A percentile compares a stretch with the other conserved stretches of the same genome.
These are phyloP conservation scores for Ceratorhiza oryzae-sativae DNA, from an alignment of 1,284 basidiomycete genomes.

Conservation along the genomic window DNA sequence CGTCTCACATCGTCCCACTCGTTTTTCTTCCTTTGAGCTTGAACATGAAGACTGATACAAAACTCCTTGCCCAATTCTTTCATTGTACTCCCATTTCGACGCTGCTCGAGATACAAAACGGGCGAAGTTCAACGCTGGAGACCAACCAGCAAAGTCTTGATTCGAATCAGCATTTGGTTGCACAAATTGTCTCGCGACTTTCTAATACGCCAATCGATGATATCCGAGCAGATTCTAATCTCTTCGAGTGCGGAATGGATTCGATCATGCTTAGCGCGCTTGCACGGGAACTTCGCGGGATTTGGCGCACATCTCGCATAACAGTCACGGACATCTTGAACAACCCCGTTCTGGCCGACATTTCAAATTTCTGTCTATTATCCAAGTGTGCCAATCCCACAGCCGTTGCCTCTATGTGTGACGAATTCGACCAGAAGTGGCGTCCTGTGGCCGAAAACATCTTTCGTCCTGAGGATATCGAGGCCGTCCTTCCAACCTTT, in stretches of 20 bases:
- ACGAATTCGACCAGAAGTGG: conserved; percentile 26
- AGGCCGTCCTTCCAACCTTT: conserved; percentile 56
- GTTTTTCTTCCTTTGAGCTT: conserved; percentile 58
- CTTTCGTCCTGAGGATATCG: conserved; percentile 46
- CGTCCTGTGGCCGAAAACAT: conserved; percentile 14
- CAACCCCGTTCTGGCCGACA: background rate
- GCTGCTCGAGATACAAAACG: conserved; percentile 13
- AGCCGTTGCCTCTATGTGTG: background rate
- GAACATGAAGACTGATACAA: conserved; percentile 60
- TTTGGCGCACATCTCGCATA: conserved; percentile 44
- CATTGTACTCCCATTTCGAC: conserved; percentile 41
- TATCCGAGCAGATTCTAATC: conserved; percentile 45
- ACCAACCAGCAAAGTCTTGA: conserved; percentile 13
- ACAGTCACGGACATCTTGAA: conserved; percentile 52
- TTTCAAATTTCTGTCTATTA: background rate
- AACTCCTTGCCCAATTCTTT: conserved; percentile 55
- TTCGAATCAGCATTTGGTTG: conserved; percentile 24
- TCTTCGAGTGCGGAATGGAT: conserved; percentile 59
- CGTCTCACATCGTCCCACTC: conserved; percentile 59
- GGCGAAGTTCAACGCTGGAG: conserved; percentile 19
- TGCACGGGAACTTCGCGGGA: conserved; percentile 51
- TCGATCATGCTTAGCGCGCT: conserved; percentile 56
- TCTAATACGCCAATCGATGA: conserved; percentile 6
- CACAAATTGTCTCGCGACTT: conserved; percentile 23
- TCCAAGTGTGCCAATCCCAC: background rate